Conservation (phyloP, 257 asterid species). For the Lycium ferocissimum region DNA sequence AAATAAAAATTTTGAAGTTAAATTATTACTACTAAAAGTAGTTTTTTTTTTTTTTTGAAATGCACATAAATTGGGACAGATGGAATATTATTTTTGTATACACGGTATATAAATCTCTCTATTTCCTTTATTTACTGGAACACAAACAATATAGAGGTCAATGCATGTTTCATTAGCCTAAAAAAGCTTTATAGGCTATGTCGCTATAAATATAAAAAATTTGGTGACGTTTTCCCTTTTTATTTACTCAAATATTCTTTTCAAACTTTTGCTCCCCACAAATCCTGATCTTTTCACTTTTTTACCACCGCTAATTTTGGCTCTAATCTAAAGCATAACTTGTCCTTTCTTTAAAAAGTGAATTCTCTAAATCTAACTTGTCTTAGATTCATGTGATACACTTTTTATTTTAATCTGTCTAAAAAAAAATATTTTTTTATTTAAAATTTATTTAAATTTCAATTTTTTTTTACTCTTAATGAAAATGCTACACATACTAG, state of each 20-base stretch:
- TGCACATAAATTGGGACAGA: no score
- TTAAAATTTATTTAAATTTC: no score
- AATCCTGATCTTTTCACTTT: conserved; percentile 27
- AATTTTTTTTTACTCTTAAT: no score
- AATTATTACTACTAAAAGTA: no score
- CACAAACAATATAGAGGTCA: not conserved
- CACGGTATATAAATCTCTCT: not conserved
- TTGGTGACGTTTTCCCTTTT: not conserved
- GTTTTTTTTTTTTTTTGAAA: no score
- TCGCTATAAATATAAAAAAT: not conserved
- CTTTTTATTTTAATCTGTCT: no score
- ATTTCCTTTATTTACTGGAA: not conserved
- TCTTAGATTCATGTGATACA: no score
- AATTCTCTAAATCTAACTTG: conserved; percentile 25
- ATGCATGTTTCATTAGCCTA: not conserved
- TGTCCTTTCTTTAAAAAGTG: conserved; percentile 49
- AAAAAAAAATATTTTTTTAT: no score
- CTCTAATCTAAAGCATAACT: conserved; percentile 38
- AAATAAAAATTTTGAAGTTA: no score
- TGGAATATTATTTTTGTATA: not conserved
- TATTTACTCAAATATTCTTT: not conserved
- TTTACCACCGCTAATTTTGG: conserved; percentile 48
- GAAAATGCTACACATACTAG: no score
- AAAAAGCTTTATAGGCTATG: not conserved
- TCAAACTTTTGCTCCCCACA: not conserved